Evolutionary conservation across 768 basidiomycete genomes (phyloP).

Genomic region (Suillus occidentalis): DNA sequence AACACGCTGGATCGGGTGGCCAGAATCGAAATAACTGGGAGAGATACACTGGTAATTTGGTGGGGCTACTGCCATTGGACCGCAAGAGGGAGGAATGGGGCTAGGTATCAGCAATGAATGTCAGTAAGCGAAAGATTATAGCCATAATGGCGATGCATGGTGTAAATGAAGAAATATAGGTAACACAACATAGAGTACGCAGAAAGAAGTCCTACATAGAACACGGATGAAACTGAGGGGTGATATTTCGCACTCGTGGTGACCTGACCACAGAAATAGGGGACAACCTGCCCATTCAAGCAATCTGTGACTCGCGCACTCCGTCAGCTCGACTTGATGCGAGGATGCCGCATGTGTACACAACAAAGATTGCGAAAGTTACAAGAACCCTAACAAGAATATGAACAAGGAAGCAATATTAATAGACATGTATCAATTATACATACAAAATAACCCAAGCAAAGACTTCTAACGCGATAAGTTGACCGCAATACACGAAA

Average conservation of each 20-base stretch:
- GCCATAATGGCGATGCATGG: background rate
- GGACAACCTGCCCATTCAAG: background rate
- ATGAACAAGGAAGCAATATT: background rate
- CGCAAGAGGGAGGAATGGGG: background rate
- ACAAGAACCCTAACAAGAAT: slow-evolving; percentile 54
- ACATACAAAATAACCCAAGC: slow-evolving; percentile 74
- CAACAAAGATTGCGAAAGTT: slow-evolving; percentile 58
- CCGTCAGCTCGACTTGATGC: slow-evolving; percentile 69
- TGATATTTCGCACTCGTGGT: background rate
- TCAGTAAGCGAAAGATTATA: background rate
- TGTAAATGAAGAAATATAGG: background rate
- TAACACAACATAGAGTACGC: background rate
- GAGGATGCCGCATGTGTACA: slow-evolving; percentile 58
- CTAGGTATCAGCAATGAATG: background rate
- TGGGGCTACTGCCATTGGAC: background rate
- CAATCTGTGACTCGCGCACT: slow-evolving; percentile 18
- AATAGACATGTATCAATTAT: background rate
- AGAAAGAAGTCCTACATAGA: background rate
- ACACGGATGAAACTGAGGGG: background rate
- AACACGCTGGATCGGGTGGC: background rate
- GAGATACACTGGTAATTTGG: background rate
- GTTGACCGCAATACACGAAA: slow-evolving; percentile 68
- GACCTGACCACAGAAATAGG: background rate
- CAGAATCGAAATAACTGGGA: background rate
- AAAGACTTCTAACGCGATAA: slow-evolving; percentile 74